Percentiles rank a stretch among this genome's conserved stretches.
Conservation (phyloP, 2,329 filamentous ascomycete genomes). For the Cercospora sp. region DNA sequence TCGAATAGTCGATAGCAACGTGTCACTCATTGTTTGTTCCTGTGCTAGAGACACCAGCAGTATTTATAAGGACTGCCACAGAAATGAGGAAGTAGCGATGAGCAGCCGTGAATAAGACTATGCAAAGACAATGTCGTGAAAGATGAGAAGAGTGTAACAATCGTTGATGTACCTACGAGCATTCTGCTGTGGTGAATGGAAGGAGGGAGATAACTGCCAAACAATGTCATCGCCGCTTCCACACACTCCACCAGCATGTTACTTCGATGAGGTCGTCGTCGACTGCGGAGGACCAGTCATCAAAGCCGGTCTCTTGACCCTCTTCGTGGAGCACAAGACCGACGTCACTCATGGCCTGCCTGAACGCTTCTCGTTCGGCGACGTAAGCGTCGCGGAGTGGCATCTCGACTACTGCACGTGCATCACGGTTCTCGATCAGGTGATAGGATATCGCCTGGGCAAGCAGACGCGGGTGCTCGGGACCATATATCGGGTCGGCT, state of each 20-base stretch:
- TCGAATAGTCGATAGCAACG: background rate
- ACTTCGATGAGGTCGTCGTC: constrained; percentile 49
- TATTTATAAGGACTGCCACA: background rate
- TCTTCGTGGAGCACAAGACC: constrained; percentile 58
- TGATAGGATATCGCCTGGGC: constrained; percentile 68
- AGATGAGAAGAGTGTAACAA: background rate
- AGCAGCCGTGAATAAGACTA: background rate
- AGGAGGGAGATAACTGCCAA: background rate
- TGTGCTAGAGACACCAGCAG: background rate
- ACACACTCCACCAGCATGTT: constrained; percentile 70
- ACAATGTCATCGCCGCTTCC: constrained; percentile 41
- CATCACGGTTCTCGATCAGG: constrained; percentile 57
- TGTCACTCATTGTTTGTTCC: background rate
- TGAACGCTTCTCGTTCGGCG: constrained; percentile 64
- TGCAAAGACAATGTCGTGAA: background rate
- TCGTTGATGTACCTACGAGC: constrained; percentile 1
- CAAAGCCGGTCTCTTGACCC: constrained; percentile 64
- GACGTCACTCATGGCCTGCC: constrained; percentile 58
- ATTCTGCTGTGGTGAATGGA: background rate
- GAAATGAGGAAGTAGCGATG: background rate
- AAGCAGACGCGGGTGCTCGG: constrained; percentile 75
- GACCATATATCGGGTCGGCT: constrained; percentile 84
- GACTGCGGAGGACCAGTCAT: constrained; percentile 69
- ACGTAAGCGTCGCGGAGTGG: constrained; percentile 73
- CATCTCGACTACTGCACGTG: constrained; percentile 75